Evolutionary conservation across 352 stramenopile genomes (phyloP).

Genomic region (Stramenopiles sp.): DNA sequence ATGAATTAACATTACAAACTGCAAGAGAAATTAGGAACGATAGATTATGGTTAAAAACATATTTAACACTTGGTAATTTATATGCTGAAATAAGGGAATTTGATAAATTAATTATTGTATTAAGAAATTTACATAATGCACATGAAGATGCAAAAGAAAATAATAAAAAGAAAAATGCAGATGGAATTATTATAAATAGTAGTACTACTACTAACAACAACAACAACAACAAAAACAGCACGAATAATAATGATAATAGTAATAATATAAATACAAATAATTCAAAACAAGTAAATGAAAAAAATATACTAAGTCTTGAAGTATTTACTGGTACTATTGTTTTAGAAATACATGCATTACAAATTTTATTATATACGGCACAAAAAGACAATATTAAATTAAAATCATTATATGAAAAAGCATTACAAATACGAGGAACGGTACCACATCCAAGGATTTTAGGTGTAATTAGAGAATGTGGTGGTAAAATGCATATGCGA

Average conservation of each 20-base stretch:
- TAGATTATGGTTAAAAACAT: constrained; percentile 85
- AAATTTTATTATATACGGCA: background rate
- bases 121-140: background rate
- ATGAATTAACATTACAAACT: background rate
- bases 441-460: constrained; percentile 56
- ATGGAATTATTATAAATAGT: constrained; percentile 9
- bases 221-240: constrained; percentile 30
- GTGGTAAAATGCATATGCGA: constrained; percentile 82
- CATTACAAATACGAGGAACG: background rate
- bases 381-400: background rate
- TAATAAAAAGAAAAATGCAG: background rate
- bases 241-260: constrained; percentile 20
- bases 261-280: background rate
- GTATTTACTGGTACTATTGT: background rate
- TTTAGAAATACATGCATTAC: background rate
- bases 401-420: background rate
- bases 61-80: constrained; percentile 76
- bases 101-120: constrained; percentile 39
- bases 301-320: background rate
- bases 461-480: constrained; percentile 76
- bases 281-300: constrained; percentile 10
- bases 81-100: constrained; percentile 57
- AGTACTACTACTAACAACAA: constrained; percentile 19
- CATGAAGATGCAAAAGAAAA: background rate
- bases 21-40: constrained; percentile 11